Evolutionary conservation across 179 eudicot species (phyloP).

Genomic region (Beta lomatogona): DNA sequence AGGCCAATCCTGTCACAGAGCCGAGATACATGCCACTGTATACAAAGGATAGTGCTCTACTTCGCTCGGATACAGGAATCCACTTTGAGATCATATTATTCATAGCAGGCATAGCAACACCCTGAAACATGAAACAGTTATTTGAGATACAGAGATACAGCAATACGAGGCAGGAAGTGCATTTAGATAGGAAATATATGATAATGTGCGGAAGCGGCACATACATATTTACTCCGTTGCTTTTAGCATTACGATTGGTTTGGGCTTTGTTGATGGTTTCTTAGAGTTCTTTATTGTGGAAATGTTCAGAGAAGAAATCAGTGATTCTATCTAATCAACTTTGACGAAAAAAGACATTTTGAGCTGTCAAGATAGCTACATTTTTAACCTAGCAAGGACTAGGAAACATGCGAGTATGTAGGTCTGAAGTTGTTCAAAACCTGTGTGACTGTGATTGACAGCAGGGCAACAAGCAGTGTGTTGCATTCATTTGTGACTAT

Average conservation of each 20-base stretch:
- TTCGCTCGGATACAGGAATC: constrained; percentile 96
- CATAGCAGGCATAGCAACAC: constrained; percentile 99
- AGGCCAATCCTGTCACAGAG: constrained; percentile 87
- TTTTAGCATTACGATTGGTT: background rate
- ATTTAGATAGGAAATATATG: background rate
- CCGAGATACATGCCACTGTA: constrained; percentile 99
- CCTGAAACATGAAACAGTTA: constrained; percentile 43
- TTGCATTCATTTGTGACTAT: background rate
- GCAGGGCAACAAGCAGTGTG: background rate
- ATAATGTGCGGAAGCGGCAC: background rate
- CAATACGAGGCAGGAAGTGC: constrained; percentile 1
- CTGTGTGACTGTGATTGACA: background rate
- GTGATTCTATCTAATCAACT: constrained; percentile 9
- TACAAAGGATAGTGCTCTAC: constrained; percentile 91
- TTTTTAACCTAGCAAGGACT: background rate
- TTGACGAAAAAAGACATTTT: background rate
- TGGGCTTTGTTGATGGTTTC: background rate
- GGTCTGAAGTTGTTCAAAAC: background rate
- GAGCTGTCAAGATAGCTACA: background rate
- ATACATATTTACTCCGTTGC: background rate
- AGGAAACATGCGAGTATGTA: background rate
- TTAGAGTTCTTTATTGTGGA: background rate
- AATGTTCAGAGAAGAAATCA: background rate
- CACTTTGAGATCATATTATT: constrained; percentile 88
- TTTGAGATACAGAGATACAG: constrained; percentile 12